Evolutionary conservation across 1,139 yeast species (phyloP).

Genomic region (Kodamaea arcana): DNA sequence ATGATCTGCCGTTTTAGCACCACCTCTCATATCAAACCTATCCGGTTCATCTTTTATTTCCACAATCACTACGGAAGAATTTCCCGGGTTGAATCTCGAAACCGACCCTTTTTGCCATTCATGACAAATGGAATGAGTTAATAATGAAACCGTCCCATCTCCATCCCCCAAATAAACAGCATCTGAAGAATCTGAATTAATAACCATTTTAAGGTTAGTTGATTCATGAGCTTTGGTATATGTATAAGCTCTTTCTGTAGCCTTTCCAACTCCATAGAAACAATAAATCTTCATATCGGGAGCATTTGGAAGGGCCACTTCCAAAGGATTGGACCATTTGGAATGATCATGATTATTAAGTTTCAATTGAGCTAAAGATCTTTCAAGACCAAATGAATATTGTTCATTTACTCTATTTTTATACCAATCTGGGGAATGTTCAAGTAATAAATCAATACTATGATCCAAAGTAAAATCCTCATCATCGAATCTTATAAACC

Average conservation of each 20-base stretch:
- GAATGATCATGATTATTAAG: conserved; percentile 63
- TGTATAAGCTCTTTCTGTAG: conserved; percentile 88
- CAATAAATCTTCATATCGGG: conserved; percentile 88
- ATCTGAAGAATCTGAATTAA: conserved; percentile 51
- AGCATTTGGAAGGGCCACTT: conserved; percentile 85
- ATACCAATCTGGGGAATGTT: conserved; percentile 75
- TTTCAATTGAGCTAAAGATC: conserved; percentile 51
- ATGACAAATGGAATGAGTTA: conserved; percentile 77
- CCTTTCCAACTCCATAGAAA: conserved; percentile 92
- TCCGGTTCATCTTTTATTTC: conserved; percentile 94
- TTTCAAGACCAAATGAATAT: conserved; percentile 77
- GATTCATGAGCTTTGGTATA: conserved; percentile 62
- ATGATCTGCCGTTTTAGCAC: conserved; percentile 96
- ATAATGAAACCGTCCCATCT: conserved; percentile 87
- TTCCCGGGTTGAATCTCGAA: conserved; percentile 80
- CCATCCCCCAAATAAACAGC: conserved; percentile 87
- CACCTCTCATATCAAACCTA: conserved; percentile 90
- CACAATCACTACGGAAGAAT: conserved; percentile 66
- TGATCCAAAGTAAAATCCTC: conserved; percentile 60
- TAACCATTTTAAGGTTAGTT: conserved; percentile 59
- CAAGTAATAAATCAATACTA: conserved; percentile 61
- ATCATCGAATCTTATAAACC: conserved; percentile 59
- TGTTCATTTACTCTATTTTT: conserved; percentile 57
- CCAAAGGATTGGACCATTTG: conserved; percentile 92
- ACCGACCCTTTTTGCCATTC: conserved; percentile 70